Evolutionary conservation across 768 basidiomycete species (phyloP).

Genomic region (Pholiota molesta): DNA sequence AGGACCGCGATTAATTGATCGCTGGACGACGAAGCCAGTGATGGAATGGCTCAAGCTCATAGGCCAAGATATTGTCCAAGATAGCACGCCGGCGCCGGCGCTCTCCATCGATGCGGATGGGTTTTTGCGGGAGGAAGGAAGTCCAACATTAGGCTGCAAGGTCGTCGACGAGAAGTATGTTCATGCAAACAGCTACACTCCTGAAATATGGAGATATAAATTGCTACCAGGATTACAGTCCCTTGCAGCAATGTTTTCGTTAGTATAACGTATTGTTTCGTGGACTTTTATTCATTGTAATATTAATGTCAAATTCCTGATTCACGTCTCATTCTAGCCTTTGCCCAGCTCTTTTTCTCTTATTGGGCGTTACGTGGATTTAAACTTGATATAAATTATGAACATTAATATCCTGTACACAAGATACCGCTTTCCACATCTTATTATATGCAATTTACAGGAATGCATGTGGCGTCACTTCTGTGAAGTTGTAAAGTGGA

Average conservation of each 20-base stretch:
- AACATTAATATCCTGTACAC: too few species aligned
- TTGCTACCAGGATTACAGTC: neutral
- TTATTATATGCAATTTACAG: too few species aligned
- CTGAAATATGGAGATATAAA: neutral
- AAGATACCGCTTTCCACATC: too few species aligned
- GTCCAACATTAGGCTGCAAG: slow-evolving; percentile 56
- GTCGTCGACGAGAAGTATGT: slow-evolving; percentile 41
- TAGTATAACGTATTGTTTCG: neutral
- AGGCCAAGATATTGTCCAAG: slow-evolving; percentile 49
- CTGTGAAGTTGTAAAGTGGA: too few species aligned
- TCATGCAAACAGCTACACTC: neutral
- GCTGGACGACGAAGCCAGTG: slow-evolving; percentile 73
- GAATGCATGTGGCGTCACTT: too few species aligned
- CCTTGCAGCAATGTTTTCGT: neutral
- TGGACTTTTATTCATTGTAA: too few species aligned
- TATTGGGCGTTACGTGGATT: too few species aligned
- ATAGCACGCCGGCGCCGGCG: slow-evolving; percentile 26
- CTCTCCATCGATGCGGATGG: slow-evolving; percentile 54
- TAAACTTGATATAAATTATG: too few species aligned
- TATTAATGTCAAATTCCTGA: too few species aligned
- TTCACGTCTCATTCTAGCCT: too few species aligned
- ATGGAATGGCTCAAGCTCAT: slow-evolving; percentile 68
- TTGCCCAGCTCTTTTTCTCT: too few species aligned
- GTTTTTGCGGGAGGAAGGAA: slow-evolving; percentile 58
- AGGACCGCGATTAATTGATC: slow-evolving; percentile 36